phyloP scores from a whole-genome alignment of 2,329 filamentous ascomycete genomes.

The Karstenula rhodostoma region DNA sequence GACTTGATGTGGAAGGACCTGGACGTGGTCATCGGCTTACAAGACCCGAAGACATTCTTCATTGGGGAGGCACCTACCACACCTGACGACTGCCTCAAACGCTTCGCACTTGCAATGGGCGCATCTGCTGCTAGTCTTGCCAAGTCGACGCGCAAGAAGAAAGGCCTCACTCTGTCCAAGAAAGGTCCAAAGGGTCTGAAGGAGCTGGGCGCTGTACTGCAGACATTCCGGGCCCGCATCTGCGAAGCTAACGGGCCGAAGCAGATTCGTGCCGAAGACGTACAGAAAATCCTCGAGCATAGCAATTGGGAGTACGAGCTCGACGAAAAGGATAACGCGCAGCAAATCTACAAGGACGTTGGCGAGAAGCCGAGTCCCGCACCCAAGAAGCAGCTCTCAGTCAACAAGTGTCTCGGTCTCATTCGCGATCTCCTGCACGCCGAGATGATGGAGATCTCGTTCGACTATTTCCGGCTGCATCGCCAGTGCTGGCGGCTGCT shows the following conservation, averaged over 20 bases:
- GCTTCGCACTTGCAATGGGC: slow-evolving; percentile 52
- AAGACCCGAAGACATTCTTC: slow-evolving; percentile 48
- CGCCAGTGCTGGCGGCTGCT: slow-evolving; percentile 53
- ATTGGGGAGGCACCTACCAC: slow-evolving; percentile 45
- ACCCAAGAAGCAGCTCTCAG: slow-evolving; percentile 14
- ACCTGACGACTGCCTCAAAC: slow-evolving; percentile 47
- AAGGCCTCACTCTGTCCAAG: slow-evolving; percentile 29
- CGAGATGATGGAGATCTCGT: slow-evolving; percentile 50
- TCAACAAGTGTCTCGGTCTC: slow-evolving; percentile 16
- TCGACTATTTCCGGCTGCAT: slow-evolving; percentile 56
- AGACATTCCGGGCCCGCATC: slow-evolving; percentile 51
- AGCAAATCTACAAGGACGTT: slow-evolving; percentile 16
- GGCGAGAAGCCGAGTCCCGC: slow-evolving; percentile 7
- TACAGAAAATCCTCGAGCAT: slow-evolving; percentile 48
- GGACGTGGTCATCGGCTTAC: slow-evolving; percentile 41
- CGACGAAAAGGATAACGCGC: slow-evolving; percentile 24
- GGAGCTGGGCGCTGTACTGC: slow-evolving; percentile 40
- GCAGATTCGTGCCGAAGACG: slow-evolving; percentile 45
- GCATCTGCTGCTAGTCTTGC: slow-evolving; percentile 35
- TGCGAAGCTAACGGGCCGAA: slow-evolving; percentile 28
- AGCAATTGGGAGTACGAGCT: slow-evolving; percentile 32
- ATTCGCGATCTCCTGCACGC: slow-evolving; percentile 47
- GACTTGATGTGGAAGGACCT: slow-evolving; percentile 52
- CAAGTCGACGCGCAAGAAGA: slow-evolving; percentile 14
- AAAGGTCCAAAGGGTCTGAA: slow-evolving; percentile 43